These are phyloP conservation scores for Phylloporus sp. DNA, from an alignment of 768 basidiomycete genomes.

Conservation along the genomic window DNA sequence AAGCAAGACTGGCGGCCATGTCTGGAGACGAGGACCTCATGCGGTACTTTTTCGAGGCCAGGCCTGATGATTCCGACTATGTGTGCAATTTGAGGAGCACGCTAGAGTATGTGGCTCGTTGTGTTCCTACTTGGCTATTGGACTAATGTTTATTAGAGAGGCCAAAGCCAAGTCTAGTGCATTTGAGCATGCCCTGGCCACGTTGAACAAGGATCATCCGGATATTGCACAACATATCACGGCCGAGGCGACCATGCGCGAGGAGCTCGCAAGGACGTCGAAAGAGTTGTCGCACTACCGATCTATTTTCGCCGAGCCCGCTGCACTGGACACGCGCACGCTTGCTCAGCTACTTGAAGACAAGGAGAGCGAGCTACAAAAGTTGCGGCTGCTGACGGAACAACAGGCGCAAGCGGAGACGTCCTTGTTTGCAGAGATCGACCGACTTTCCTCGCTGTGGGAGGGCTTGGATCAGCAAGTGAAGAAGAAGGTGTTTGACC, in stretches of 20 bases:
- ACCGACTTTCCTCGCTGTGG: conserved; percentile 84
- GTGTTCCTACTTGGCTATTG: background rate
- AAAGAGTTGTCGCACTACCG: conserved; percentile 60
- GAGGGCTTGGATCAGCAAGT: conserved; percentile 77
- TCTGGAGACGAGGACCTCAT: conserved; percentile 69
- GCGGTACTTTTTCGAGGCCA: conserved; percentile 59
- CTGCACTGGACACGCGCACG: conserved; percentile 45
- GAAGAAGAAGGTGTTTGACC: conserved; percentile 80
- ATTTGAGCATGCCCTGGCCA: conserved; percentile 47
- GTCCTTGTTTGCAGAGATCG: conserved; percentile 79
- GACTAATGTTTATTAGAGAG: conserved; percentile 38
- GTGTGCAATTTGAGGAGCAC: conserved; percentile 51
- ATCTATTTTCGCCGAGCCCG: conserved; percentile 56
- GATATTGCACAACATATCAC: conserved; percentile 50
- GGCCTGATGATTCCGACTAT: conserved; percentile 49
- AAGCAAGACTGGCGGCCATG: conserved; percentile 72
- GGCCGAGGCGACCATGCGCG: conserved; percentile 47
- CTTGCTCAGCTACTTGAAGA: conserved; percentile 54
- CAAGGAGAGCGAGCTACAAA: conserved; percentile 67
- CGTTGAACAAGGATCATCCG: conserved; percentile 46
- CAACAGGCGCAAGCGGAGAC: conserved; percentile 68
- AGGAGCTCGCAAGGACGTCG: conserved; percentile 43
- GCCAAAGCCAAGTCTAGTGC: conserved; percentile 48
- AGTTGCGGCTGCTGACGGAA: conserved; percentile 56
- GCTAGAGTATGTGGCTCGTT: conserved; percentile 44